Evolutionary conservation across 2,329 filamentous ascomycete species (phyloP).

Genomic region (Cordyceps farinosa): DNA sequence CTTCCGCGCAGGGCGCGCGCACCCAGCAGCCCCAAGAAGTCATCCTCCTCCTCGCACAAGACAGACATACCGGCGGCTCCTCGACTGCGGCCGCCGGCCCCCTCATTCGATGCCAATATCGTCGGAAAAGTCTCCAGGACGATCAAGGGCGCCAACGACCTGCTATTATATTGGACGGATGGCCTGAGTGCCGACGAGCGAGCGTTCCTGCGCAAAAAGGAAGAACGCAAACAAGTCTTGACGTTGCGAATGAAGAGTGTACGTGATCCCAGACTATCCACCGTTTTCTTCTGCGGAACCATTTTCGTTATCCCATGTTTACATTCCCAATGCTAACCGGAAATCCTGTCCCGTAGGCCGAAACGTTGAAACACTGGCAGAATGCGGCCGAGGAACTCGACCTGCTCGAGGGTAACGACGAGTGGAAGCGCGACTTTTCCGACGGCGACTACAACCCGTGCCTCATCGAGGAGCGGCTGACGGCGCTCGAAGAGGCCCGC

Average conservation of each 20-base stretch:
- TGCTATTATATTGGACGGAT: conserved; percentile 48
- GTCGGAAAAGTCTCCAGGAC: conserved; percentile 28
- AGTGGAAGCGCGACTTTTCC: conserved; percentile 68
- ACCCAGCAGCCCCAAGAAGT: conserved; percentile 9
- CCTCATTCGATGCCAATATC: neutral
- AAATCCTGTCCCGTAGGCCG: conserved; percentile 49
- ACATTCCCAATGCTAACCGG: conserved; percentile 7
- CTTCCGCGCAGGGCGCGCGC: conserved; percentile 16
- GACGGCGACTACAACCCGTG: conserved; percentile 67
- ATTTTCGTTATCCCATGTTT: neutral
- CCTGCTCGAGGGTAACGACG: conserved; percentile 71
- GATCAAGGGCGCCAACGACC: conserved; percentile 38
- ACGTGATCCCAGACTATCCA: conserved; percentile 29
- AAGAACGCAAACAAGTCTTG: conserved; percentile 60
- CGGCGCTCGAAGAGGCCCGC: conserved; percentile 71
- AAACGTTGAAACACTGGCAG: conserved; percentile 69
- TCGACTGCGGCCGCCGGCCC: neutral
- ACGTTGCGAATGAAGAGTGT: conserved; percentile 64
- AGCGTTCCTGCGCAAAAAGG: conserved; percentile 42
- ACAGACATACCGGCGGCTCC: neutral
- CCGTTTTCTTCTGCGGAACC: no score
- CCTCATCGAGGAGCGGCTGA: conserved; percentile 66
- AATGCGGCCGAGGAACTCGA: conserved; percentile 74
- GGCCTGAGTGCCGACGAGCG: conserved; percentile 51
- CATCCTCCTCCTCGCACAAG: conserved; percentile 1